phyloP scores from a whole-genome alignment of 1,284 basidiomycete species.

The Chalciporus sp. region DNA sequence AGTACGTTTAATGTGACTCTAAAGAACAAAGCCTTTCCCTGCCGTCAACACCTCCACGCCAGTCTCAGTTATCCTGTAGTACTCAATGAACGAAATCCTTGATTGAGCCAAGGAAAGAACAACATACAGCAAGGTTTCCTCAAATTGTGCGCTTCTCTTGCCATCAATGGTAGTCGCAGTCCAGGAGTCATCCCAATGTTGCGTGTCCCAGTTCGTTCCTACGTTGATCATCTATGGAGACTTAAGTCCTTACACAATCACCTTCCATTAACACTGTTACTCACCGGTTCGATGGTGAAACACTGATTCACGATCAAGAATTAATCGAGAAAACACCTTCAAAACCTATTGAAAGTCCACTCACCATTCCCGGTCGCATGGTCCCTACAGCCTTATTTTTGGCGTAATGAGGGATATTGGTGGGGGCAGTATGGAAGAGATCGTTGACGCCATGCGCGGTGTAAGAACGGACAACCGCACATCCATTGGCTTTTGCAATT shows the following conservation, averaged over 20 bases:
- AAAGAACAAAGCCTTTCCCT: slow-evolving; percentile 44
- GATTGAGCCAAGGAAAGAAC: not conserved
- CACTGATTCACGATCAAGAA: slow-evolving; percentile 39
- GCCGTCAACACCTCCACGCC: slow-evolving; percentile 90
- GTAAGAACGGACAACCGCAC: slow-evolving; percentile 85
- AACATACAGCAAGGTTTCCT: slow-evolving; percentile 87
- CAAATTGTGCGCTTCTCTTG: slow-evolving; percentile 90
- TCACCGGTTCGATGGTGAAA: slow-evolving; percentile 81
- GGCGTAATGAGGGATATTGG: slow-evolving; percentile 81
- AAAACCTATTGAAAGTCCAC: slow-evolving; percentile 11
- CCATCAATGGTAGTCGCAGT: slow-evolving; percentile 92
- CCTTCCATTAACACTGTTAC: slow-evolving; percentile 15
- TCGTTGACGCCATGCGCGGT: slow-evolving; percentile 91
- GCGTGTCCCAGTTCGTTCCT: slow-evolving; percentile 69
- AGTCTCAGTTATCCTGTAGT: slow-evolving; percentile 82
- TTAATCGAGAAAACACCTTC: slow-evolving; percentile 5
- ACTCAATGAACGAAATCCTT: slow-evolving; percentile 18
- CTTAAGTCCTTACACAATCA: not conserved
- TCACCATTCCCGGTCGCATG: slow-evolving; percentile 85
- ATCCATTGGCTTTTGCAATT: slow-evolving; percentile 77
- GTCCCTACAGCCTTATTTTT: slow-evolving; percentile 85
- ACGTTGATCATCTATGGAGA: slow-evolving; percentile 86
- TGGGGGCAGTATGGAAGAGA: slow-evolving; percentile 73
- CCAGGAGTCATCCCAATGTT: slow-evolving; percentile 92
- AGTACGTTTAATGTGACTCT: slow-evolving; percentile 23